A percentile compares a stretch with the other conserved stretches of the same genome.
Evolutionary conservation across 805 yeast genomes (phyloP).

Genomic region (Saturnispora dispora): DNA sequence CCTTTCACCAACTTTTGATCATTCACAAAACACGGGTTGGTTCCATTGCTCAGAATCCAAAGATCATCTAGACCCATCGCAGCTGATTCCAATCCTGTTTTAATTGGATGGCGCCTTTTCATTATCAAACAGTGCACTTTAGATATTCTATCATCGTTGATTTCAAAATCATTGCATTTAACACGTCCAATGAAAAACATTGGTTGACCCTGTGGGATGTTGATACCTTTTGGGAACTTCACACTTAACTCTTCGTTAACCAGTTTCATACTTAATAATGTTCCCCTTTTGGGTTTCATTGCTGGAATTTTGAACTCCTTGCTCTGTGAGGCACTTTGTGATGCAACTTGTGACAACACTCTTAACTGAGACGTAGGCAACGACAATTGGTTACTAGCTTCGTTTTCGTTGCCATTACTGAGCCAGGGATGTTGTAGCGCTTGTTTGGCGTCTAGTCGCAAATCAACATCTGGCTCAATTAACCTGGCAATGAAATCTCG

Average conservation of each 20-base stretch:
- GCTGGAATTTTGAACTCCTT: slow-evolving; percentile 1
- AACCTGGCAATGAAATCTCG: slow-evolving; percentile 61
- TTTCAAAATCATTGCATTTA: slow-evolving; percentile 47
- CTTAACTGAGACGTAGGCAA: slow-evolving; percentile 44
- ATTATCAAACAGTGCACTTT: slow-evolving; percentile 70
- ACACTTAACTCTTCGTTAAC: slow-evolving; percentile 4
- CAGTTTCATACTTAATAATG: slow-evolving; percentile 55
- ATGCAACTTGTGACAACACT: slow-evolving; percentile 7
- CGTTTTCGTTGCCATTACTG: slow-evolving; percentile 20
- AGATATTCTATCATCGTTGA: slow-evolving; percentile 71
- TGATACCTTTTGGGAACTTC: slow-evolving; percentile 31
- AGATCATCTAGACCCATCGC: slow-evolving; percentile 64
- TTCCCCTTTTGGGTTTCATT: slow-evolving; percentile 30
- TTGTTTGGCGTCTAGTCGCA: slow-evolving; percentile 62
- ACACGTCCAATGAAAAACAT: slow-evolving; percentile 70
- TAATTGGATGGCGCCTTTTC: slow-evolving; percentile 53
- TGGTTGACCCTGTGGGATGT: slow-evolving; percentile 57
- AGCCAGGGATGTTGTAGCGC: slow-evolving; percentile 85
- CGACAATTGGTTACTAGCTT: slow-evolving; percentile 57
- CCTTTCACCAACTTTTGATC: slow-evolving; percentile 50
- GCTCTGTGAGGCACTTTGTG: background rate
- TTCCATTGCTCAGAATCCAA: slow-evolving; percentile 73
- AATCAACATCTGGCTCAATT: slow-evolving; percentile 66
- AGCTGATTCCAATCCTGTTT: slow-evolving; percentile 34
- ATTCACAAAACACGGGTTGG: slow-evolving; percentile 73